Evolutionary conservation across 352 stramenopile species (phyloP), one percentile per base, ranked within the genome.

Genomic region (Globisporangium cylindrosporum): DNA sequence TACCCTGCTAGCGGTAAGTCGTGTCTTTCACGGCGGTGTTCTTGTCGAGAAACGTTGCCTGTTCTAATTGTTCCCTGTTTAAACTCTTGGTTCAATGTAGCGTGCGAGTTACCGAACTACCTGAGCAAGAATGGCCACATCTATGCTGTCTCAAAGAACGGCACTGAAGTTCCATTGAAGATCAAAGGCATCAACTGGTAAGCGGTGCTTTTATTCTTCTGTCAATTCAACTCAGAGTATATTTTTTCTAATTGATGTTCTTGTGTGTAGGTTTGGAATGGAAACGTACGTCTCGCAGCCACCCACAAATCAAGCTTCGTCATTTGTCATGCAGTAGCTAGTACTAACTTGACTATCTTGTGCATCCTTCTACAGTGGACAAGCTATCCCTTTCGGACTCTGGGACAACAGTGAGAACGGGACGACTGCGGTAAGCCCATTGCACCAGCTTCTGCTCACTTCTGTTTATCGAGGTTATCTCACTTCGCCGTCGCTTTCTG

Each of bases 161-260:
- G 86, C 9, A 85, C 77, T 0, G 77, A 82, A 14, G 82, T 90
- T 14, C 60, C 77, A 0, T 60, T 93, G 8, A 60, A 74, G 25
- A 91, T 93, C 74, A 93, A 93, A 62, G 86, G 86, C 14, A 79
- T 90, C 73, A 93, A 93, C 62, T 93, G 85, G 84, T 55, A 15
- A 14, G 48, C 10, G n/a, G n/a, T 55, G 48, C 3, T 25, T 27
- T 8, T 55, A 1, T 27, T 24, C 48, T 55, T 55, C 20, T 10
- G 3, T 43, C 36, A 15, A 14, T 14, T 5, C 48, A 27, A 27
- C n/a, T n/a, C 20, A 55, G 48, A 55, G n/a, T 25, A 7, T 55
- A 9, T 4, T 32, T 15, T 5, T 5, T 55, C 48, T 55, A 15
- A 55, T n/a, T 27, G 48, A 27, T 27, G 15, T 49, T 55, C 7